Percentiles rank a stretch among this genome's conserved stretches.
phyloP scores from a whole-genome alignment of 1,284 basidiomycete genomes.

The Ceratobasidium sp. region DNA sequence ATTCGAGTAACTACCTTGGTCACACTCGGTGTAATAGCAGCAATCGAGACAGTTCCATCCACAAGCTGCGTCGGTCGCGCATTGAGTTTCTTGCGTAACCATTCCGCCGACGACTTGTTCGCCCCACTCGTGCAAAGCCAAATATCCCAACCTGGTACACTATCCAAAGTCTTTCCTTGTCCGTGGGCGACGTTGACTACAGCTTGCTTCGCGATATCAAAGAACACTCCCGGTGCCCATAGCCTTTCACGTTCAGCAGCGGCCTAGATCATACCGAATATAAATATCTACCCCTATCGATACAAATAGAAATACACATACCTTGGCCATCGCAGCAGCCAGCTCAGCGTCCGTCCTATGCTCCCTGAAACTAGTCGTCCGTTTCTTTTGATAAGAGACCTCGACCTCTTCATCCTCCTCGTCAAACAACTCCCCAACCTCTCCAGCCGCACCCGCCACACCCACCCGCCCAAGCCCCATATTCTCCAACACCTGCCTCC shows the following conservation, averaged over 20 bases:
- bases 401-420: slow-evolving; percentile 29
- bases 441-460: slow-evolving; percentile 41
- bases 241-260: slow-evolving; percentile 38
- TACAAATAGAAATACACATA: not conserved
- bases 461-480: slow-evolving; percentile 42
- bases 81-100: slow-evolving; percentile 38
- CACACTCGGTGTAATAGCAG: slow-evolving; percentile 22
- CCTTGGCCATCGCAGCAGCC: slow-evolving; percentile 43
- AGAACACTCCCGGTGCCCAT: slow-evolving; percentile 41
- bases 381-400: slow-evolving; percentile 14
- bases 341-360: slow-evolving; percentile 37
- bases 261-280: slow-evolving; percentile 4
- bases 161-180: slow-evolving; percentile 18
- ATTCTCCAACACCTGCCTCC: slow-evolving; percentile 44
- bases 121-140: slow-evolving; percentile 42
- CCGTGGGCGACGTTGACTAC: not conserved
- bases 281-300: not conserved
- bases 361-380: slow-evolving; percentile 35
- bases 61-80: slow-evolving; percentile 40
- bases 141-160: slow-evolving; percentile 39
- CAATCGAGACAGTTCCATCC: slow-evolving; percentile 37
- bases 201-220: slow-evolving; percentile 18
- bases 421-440: slow-evolving; percentile 42
- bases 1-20: slow-evolving; percentile 9
- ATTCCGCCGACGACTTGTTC: slow-evolving; percentile 44